Evolutionary conservation across 768 basidiomycete genomes (phyloP), one percentile per base, ranked within the genome.

Genomic region (Termitomyces sp.): DNA sequence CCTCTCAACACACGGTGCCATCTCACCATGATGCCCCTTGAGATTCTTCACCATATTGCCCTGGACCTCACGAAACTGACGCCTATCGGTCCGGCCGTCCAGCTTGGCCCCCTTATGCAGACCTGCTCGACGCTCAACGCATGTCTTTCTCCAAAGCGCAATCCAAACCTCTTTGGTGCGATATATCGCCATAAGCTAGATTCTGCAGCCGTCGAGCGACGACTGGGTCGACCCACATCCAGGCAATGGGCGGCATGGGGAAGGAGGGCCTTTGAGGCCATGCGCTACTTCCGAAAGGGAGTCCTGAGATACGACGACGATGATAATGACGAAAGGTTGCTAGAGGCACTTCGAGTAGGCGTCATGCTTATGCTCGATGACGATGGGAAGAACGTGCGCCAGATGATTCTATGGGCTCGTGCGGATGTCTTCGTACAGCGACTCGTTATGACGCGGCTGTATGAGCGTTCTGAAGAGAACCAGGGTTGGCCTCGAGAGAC

Each of bases 171-270:
- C 54, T 81, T 79, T 58, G 75, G 82, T 0, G 70, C 74, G 37
- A 76, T 90, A 12, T 89, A 82, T 64, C 71, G 72, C 16, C 54
- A 67, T 66, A 79, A 76, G 62, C 88, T 89, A 70, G 87, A 90
- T 67, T 54, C 60, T 1, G 69, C 71, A 28, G 82, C 87, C 0
- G 72, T 81, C 45, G 41, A 59, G 1, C 79, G 89, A 26, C 77
- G 89, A 44, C 66, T 68, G 1, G 76, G 86, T 55, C 69, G 72
- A 15, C 70, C 73, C 0, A 61, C 62, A 10, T 63, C 69, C 5
- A 15, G 29, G 1, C 70, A 75, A 31, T 72, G 20, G 29, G 50
- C 42, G 36, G 28, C 34, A 22, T 39, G 51, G 51, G 59, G 48
- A 31, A 13, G 13, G 22, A 58, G 36, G 31, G 58, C 51, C n/a